Evolutionary conservation across 139 green algal genomes (phyloP), one percentile per base, ranked within the genome.

Genomic region (Diplosphaera chodatii): DNA sequence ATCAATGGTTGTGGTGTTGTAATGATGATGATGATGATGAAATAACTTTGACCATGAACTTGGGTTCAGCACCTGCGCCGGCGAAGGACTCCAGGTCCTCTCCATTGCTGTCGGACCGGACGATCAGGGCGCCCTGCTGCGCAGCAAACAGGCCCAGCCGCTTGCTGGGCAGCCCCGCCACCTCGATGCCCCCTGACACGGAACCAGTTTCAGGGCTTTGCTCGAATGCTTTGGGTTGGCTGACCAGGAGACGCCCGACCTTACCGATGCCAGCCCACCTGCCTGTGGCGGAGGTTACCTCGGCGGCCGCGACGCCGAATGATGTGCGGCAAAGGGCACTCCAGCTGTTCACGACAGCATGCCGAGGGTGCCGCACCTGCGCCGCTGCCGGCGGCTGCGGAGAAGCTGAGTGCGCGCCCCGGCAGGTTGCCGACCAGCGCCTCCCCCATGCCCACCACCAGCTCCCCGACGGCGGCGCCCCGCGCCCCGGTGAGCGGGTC

Each of bases 21-120:
- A 48, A 13, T 48, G 37, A n/a, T n/a, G n/a, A n/a, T n/a, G n/a
- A n/a, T n/a, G n/a, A n/a, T n/a, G n/a, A n/a, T n/a, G n/a, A n/a
- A n/a, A n/a, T n/a, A n/a, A n/a, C n/a, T 48, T 8, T 48, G 8
- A 13, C 37, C 13, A 13, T 48, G 37, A 21, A 13, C 13, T 48
- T 48, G 10, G 13, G 37, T 48, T 48, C 55, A n/a, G 63, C 56
- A 72, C 78, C 90, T 27, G 91, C 91, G 1, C 90, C 91, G 1
- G 91, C 91, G 76, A 93, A 95, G 32, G 81, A 80, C 68, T 93
- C 89, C 67, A 97, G 80, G 72, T 97, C 91, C 77, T 97, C 91
- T 15, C 90, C 94, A 74, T 98, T 98, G 29, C 90, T 96, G 78
- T 98, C 94, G 30, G 87, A 96, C 22, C 93, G 78, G 1, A 86